Conservation (phyloP, 345 rosid species). For the Gossypium thurberi region DNA sequence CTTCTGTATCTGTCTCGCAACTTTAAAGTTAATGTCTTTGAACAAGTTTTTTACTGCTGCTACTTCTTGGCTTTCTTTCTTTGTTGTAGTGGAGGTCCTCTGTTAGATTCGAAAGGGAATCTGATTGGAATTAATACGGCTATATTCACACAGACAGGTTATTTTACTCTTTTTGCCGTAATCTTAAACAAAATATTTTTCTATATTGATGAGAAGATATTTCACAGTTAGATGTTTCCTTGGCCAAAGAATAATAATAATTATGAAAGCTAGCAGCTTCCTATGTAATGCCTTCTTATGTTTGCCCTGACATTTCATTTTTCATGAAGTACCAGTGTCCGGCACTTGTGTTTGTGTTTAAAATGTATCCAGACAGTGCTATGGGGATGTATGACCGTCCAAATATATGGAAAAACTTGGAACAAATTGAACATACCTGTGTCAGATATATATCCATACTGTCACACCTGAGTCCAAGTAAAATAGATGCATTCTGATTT, state of each 20-base stretch:
- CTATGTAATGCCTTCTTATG: no score
- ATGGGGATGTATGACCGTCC: background rate
- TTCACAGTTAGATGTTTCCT: background rate
- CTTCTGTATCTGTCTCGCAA: background rate
- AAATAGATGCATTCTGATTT: background rate
- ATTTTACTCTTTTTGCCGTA: background rate
- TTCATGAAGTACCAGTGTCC: background rate
- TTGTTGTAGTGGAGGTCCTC: constrained; percentile 81
- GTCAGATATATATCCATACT: background rate
- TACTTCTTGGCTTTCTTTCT: constrained; percentile 2
- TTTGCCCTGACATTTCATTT: background rate
- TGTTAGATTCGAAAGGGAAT: constrained; percentile 84
- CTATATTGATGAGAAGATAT: background rate
- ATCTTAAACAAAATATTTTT: background rate
- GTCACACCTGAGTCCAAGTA: background rate
- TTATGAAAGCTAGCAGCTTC: background rate
- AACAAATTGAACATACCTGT: background rate
- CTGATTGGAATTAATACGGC: constrained; percentile 92
- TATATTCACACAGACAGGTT: constrained; percentile 87
- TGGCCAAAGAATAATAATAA: background rate
- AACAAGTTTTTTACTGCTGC: constrained; percentile 1
- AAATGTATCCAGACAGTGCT: background rate
- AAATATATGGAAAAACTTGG: background rate
- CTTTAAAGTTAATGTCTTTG: background rate
- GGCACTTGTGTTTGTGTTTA: background rate